Evolutionary conservation across 208 protist species (phyloP).

Genomic region (Endotrypanum monterogeii): DNA sequence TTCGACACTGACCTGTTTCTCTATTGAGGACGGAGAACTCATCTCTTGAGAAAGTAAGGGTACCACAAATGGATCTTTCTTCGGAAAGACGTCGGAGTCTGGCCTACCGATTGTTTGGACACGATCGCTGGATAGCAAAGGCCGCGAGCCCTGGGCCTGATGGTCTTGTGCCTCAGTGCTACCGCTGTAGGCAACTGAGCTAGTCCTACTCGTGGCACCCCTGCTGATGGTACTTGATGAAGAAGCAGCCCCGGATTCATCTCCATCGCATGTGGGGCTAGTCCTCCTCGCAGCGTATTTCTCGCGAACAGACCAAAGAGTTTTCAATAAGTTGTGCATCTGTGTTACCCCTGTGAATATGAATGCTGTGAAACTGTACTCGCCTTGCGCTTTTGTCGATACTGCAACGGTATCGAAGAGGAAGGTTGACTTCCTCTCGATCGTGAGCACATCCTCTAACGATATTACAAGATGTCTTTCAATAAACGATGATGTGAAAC

Average conservation of each 20-base stretch:
- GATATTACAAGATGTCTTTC: slow-evolving; percentile 36
- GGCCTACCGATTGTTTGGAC: not conserved
- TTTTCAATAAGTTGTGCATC: slow-evolving; percentile 54
- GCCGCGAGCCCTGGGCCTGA: slow-evolving; percentile 5
- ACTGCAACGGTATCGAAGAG: slow-evolving; percentile 53
- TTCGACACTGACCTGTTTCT: not conserved
- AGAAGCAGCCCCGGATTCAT: slow-evolving; percentile 2
- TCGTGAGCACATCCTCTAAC: slow-evolving; percentile 43
- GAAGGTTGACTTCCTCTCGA: slow-evolving; percentile 42
- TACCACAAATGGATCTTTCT: not conserved
- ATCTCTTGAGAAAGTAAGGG: not conserved
- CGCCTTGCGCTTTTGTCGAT: slow-evolving; percentile 17
- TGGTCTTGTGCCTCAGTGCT: slow-evolving; percentile 9
- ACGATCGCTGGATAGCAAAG: not conserved
- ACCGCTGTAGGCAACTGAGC: slow-evolving; percentile 1
- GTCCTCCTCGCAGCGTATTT: slow-evolving; percentile 30
- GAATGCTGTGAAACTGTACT: slow-evolving; percentile 59
- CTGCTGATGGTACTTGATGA: not conserved
- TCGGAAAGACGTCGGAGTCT: slow-evolving; percentile 5
- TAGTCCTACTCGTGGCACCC: not conserved
- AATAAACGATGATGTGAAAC: slow-evolving; percentile 63
- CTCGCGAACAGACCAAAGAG: slow-evolving; percentile 51
- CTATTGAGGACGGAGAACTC: not conserved
- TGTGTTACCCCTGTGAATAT: slow-evolving; percentile 37
- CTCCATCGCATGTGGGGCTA: slow-evolving; percentile 8